Conservation (phyloP, 2,329 filamentous ascomycete species). For the Xylaria sp. region DNA sequence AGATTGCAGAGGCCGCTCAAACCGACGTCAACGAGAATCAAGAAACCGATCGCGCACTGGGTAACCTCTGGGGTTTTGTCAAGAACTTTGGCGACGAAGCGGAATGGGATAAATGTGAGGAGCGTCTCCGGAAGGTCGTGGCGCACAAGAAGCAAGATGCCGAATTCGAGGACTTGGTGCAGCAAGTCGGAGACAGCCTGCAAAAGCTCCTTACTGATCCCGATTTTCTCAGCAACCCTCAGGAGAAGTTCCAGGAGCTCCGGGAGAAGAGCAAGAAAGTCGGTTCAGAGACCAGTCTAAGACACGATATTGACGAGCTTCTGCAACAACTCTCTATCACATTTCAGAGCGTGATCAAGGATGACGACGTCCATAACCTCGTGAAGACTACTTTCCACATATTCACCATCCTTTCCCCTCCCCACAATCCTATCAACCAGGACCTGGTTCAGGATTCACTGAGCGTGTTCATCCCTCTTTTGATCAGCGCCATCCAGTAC, state of each 20-base stretch:
- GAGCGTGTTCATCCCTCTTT: conserved; percentile 73
- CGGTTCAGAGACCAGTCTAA: conserved; percentile 60
- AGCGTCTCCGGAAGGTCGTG: conserved; percentile 63
- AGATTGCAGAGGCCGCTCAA: conserved; percentile 60
- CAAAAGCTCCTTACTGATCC: conserved; percentile 82
- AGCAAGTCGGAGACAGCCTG: conserved; percentile 65
- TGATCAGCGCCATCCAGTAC: conserved; percentile 75
- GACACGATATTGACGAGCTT: conserved; percentile 67
- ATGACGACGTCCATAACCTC: conserved; percentile 67
- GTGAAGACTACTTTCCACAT: conserved; percentile 62
- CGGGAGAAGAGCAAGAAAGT: conserved; percentile 56
- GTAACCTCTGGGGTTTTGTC: conserved; percentile 75
- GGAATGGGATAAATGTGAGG: conserved; percentile 71
- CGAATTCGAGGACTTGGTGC: conserved; percentile 73
- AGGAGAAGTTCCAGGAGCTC: conserved; percentile 48
- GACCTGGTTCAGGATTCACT: conserved; percentile 70
- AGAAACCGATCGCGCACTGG: conserved; percentile 68
- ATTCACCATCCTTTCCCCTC: conserved; percentile 62
- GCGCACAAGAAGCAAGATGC: conserved; percentile 71
- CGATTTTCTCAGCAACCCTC: conserved; percentile 72
- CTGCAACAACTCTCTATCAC: conserved; percentile 65
- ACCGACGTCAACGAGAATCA: conserved; percentile 68
- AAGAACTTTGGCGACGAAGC: conserved; percentile 70
- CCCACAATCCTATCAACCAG: conserved; percentile 57
- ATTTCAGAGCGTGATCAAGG: conserved; percentile 61